Conservation (phyloP, 2,329 filamentous ascomycete species). For the Colletotrichum kahawae region DNA sequence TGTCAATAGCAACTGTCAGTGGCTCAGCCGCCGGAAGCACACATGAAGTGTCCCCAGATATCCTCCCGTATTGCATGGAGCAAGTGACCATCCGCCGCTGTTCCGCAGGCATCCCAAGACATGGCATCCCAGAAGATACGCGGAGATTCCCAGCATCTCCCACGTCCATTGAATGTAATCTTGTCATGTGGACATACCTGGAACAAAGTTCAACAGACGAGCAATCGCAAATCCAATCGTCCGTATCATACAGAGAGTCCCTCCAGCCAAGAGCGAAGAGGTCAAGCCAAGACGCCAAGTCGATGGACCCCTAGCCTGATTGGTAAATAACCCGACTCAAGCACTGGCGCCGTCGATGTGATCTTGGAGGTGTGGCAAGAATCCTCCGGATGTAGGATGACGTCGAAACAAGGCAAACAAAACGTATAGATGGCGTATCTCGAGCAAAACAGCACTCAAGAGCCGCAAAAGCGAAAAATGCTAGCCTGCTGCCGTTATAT, state of each 20-base stretch:
- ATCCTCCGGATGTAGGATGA: not conserved
- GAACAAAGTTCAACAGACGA: not conserved
- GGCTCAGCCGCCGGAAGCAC: not conserved
- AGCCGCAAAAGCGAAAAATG: not conserved
- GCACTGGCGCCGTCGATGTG: not conserved
- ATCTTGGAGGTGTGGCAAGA: not conserved
- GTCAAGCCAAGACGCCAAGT: not conserved
- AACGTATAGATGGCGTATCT: not conserved
- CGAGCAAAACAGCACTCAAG: not conserved
- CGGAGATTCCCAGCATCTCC: not conserved
- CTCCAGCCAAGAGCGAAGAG: not conserved
- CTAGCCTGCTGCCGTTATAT: not conserved
- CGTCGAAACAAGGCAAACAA: not conserved
- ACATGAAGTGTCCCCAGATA: not conserved
- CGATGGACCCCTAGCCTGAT: not conserved
- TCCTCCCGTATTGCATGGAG: not conserved
- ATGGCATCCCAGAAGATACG: not conserved
- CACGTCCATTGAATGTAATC: not conserved
- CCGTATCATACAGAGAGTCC: not conserved
- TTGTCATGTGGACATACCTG: not conserved
- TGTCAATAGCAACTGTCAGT: not conserved
- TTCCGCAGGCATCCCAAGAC: not conserved
- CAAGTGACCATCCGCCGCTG: not conserved
- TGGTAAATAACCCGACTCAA: not conserved
- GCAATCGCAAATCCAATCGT: not conserved